Percentiles rank a stretch among this genome's conserved stretches.
phyloP scores from a whole-genome alignment of 2,329 filamentous ascomycete genomes.

The Ophiocordyceps camponoti-saundersi region DNA sequence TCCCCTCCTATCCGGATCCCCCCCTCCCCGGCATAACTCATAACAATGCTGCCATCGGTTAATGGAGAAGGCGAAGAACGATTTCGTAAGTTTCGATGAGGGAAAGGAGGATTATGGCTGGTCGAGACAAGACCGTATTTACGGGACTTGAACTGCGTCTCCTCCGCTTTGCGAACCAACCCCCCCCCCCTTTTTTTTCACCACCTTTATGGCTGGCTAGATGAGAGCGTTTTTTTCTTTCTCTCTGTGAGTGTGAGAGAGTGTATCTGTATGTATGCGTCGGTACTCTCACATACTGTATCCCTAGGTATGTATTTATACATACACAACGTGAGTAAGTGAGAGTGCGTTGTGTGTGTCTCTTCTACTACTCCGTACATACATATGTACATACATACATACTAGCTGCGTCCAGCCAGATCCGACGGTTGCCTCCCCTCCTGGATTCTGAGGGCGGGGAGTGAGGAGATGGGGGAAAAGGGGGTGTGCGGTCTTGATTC shows the following conservation, averaged over 20 bases:
- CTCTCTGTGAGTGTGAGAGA: background rate
- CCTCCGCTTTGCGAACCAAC: background rate
- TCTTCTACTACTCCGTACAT: too few species aligned
- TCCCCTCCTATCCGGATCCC: too few species aligned
- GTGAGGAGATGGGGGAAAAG: background rate
- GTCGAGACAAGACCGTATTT: background rate
- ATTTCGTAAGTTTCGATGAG: background rate
- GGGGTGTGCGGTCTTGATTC: background rate
- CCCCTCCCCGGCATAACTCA: too few species aligned
- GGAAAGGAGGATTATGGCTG: background rate
- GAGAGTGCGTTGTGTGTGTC: too few species aligned
- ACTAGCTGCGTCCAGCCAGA: background rate
- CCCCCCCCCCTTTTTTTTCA: background rate
- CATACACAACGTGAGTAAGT: too few species aligned
- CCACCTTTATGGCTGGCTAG: background rate
- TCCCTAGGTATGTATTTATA: too few species aligned
- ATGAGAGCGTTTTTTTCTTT: background rate
- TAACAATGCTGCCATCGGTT: too few species aligned
- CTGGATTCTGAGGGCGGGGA: background rate
- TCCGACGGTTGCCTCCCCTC: background rate
- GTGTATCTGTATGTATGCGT: background rate
- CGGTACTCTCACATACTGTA: too few species aligned
- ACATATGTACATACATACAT: too few species aligned
- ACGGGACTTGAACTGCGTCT: background rate
- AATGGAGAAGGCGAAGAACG: background rate